phyloP scores from a whole-genome alignment of 1,284 basidiomycete species.

The Boletus smithii region DNA sequence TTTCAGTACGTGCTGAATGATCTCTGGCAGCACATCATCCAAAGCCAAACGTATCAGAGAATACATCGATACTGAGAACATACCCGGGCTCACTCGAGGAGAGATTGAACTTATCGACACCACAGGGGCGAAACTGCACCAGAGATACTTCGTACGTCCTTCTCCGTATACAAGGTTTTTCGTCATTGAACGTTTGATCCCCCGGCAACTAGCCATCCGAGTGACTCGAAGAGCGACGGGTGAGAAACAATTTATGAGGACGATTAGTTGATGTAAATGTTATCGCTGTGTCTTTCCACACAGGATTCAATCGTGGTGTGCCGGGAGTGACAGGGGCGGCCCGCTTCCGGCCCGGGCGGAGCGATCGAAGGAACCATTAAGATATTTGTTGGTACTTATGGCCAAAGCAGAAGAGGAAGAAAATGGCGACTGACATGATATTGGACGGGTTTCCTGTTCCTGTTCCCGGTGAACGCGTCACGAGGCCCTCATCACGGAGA shows the following conservation, averaged over 20 bases:
- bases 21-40: constrained; percentile 55
- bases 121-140: constrained; percentile 60
- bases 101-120: constrained; percentile 64
- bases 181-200: constrained; percentile 11
- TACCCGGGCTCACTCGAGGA: constrained; percentile 56
- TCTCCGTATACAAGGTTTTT: not conserved
- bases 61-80: constrained; percentile 52
- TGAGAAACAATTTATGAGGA: not conserved
- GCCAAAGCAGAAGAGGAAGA: too few relatives aligned
- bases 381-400: too few relatives aligned
- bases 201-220: not conserved
- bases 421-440: too few relatives aligned
- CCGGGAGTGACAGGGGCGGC: too few relatives aligned
- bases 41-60: constrained; percentile 68
- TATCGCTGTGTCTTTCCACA: too few relatives aligned
- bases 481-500: too few relatives aligned
- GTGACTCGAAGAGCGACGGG: not conserved
- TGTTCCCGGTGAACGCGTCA: too few relatives aligned
- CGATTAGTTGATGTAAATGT: not conserved
- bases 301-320: too few relatives aligned
- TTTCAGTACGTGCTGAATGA: constrained; percentile 6
- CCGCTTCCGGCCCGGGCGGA: too few relatives aligned
- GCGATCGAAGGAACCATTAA: too few relatives aligned
- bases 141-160: constrained; percentile 33
- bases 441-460: too few relatives aligned